Conservation (phyloP, 345 rosid species). For the Citrus cavaleriei region DNA sequence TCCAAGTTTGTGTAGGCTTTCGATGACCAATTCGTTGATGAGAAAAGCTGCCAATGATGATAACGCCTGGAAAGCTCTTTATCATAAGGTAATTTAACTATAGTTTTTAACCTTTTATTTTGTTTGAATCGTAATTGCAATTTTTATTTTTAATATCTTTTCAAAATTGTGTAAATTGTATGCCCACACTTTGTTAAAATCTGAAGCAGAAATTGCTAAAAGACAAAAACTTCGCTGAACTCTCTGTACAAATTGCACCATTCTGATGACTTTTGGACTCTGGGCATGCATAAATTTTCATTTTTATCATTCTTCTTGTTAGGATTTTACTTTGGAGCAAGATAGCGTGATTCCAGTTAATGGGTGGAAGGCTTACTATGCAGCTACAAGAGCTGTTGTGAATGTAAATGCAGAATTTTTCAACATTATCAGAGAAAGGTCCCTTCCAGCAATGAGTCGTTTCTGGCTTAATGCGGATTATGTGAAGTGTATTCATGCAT, state of each 20-base stretch:
- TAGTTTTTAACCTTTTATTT: neutral
- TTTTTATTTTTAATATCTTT: neutral
- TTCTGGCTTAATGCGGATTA: constrained; percentile 91
- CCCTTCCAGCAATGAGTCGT: constrained; percentile 70
- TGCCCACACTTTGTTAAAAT: neutral
- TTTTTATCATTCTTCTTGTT: neutral
- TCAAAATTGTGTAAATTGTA: neutral
- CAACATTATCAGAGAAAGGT: constrained; percentile 72
- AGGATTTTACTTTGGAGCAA: constrained; percentile 97
- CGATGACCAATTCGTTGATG: constrained; percentile 98
- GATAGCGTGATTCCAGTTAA: constrained; percentile 68
- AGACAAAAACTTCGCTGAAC: too few species aligned
- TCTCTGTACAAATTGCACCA: neutral
- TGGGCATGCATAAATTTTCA: too few species aligned
- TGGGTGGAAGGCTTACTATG: constrained; percentile 99
- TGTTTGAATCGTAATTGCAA: neutral
- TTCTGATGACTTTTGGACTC: neutral
- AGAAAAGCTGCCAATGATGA: constrained; percentile 98
- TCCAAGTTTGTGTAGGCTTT: constrained; percentile 86
- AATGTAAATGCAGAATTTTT: constrained; percentile 81
- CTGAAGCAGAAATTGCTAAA: neutral
- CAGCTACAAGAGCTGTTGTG: constrained; percentile 85
- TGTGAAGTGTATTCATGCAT: constrained; percentile 84
- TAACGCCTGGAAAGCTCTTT: constrained; percentile 96
- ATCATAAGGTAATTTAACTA: constrained; percentile 67